phyloP scores from a whole-genome alignment of 768 basidiomycete species.

The Trametes maxima region DNA sequence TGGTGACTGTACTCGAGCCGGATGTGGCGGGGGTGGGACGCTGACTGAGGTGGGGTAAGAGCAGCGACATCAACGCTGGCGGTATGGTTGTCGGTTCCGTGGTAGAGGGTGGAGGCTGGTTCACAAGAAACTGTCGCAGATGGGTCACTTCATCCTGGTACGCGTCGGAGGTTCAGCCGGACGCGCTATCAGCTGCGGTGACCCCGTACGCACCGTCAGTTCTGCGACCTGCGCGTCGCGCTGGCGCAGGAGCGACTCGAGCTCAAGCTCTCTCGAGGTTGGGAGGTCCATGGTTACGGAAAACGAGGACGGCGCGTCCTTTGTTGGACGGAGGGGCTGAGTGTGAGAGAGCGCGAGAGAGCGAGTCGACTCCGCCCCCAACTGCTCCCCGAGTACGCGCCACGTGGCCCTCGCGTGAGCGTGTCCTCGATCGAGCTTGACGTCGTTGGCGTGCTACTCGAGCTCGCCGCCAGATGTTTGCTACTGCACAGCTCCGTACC shows the following conservation, averaged over 20 bases:
- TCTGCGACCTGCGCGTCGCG: constrained; percentile 73
- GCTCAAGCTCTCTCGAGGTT: constrained; percentile 74
- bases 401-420: constrained; percentile 25
- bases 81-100: constrained; percentile 71
- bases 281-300: constrained; percentile 62
- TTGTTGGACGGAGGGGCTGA: constrained; percentile 19
- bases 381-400: constrained; percentile 17
- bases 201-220: constrained; percentile 59
- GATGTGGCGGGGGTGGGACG: constrained; percentile 34
- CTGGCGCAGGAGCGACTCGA: constrained; percentile 76
- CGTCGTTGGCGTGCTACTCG: not conserved
- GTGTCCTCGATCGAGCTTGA: not conserved
- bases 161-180: constrained; percentile 16
- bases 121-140: constrained; percentile 64
- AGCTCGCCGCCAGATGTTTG: too few species aligned
- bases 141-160: constrained; percentile 71
- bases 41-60: constrained; percentile 66
- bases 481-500: too few species aligned
- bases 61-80: constrained; percentile 64
- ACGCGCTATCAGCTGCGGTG: constrained; percentile 13
- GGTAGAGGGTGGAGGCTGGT: constrained; percentile 59
- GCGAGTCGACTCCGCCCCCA: constrained; percentile 23
- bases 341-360: constrained; percentile 17
- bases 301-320: constrained; percentile 23
- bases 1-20: constrained; percentile 54